These are phyloP conservation scores for Astraeus odoratus DNA, from an alignment of 768 basidiomycete species.

Conservation along the genomic window DNA sequence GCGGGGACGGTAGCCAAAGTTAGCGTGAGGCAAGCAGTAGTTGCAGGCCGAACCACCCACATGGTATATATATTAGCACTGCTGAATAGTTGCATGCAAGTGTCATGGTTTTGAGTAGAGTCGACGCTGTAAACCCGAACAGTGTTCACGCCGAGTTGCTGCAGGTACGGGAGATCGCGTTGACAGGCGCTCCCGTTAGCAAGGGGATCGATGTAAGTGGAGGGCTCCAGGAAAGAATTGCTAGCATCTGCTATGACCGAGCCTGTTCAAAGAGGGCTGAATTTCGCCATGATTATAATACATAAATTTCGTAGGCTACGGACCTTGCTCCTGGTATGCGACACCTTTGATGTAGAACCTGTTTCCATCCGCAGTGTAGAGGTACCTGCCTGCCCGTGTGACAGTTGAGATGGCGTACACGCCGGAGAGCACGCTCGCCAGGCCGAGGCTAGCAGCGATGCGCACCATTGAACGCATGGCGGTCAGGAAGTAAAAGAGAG, in stretches of 20 bases:
- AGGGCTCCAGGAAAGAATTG: slow-evolving; percentile 66
- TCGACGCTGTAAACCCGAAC: slow-evolving; percentile 86
- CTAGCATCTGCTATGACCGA: slow-evolving; percentile 34
- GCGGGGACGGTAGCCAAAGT: slow-evolving; percentile 7
- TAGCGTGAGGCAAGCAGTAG: slow-evolving; percentile 1
- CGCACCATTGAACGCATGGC: slow-evolving; percentile 22
- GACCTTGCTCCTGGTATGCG: slow-evolving; percentile 81
- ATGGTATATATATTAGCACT: slow-evolving; percentile 83
- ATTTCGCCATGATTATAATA: not conserved
- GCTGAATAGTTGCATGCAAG: slow-evolving; percentile 75
- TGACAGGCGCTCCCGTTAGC: slow-evolving; percentile 58
- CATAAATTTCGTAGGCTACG: not conserved
- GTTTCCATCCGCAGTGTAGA: slow-evolving; percentile 67
- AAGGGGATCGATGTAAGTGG: slow-evolving; percentile 75
- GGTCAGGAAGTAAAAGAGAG: slow-evolving; percentile 3
- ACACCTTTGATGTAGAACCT: slow-evolving; percentile 88
- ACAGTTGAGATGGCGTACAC: slow-evolving; percentile 66
- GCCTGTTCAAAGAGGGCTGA: slow-evolving; percentile 21
- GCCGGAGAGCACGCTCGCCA: slow-evolving; percentile 36
- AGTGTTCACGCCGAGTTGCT: slow-evolving; percentile 71
- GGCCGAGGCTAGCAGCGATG: slow-evolving; percentile 24
- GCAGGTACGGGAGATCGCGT: slow-evolving; percentile 74
- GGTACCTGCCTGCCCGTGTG: slow-evolving; percentile 67
- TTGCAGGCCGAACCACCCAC: slow-evolving; percentile 37
- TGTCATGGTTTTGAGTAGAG: slow-evolving; percentile 75